These are phyloP conservation scores for Trichosporon coremiiforme DNA, from an alignment of 1,284 basidiomycete species.

Conservation along the genomic window DNA sequence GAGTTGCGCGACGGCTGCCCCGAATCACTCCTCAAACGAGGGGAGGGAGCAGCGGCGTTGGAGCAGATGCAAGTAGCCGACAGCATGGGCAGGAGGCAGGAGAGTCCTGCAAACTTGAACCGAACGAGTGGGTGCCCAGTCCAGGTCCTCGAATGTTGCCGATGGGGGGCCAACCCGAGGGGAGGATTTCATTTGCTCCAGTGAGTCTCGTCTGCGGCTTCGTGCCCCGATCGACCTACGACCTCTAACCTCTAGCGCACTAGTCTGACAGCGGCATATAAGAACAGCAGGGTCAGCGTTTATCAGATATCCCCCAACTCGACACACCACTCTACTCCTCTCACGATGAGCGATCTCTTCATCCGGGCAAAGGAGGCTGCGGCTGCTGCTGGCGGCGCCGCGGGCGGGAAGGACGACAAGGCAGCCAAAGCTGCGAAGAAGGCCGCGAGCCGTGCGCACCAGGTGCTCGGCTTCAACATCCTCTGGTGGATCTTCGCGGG, in stretches of 20 bases:
- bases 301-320: conserved; percentile 5
- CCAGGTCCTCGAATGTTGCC: background rate
- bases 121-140: background rate
- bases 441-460: background rate
- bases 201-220: background rate
- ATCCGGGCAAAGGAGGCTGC: conserved; percentile 1
- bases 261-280: background rate
- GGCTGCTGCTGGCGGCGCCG: background rate
- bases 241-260: background rate
- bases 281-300: background rate
- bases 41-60: background rate
- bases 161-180: background rate
- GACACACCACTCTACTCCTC: background rate
- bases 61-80: background rate
- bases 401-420: background rate
- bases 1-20: background rate
- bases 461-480: conserved; percentile 16
- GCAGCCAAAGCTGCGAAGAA: background rate
- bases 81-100: background rate
- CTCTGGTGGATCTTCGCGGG: conserved; percentile 27
- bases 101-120: background rate
- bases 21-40: background rate
- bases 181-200: conserved; percentile 4
- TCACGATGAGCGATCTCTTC: background rate
- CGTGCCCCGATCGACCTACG: background rate